A percentile compares a stretch with the other conserved stretches of the same genome.
Evolutionary conservation across 139 green algal species (phyloP).

Genomic region (Micractinium conductrix): DNA sequence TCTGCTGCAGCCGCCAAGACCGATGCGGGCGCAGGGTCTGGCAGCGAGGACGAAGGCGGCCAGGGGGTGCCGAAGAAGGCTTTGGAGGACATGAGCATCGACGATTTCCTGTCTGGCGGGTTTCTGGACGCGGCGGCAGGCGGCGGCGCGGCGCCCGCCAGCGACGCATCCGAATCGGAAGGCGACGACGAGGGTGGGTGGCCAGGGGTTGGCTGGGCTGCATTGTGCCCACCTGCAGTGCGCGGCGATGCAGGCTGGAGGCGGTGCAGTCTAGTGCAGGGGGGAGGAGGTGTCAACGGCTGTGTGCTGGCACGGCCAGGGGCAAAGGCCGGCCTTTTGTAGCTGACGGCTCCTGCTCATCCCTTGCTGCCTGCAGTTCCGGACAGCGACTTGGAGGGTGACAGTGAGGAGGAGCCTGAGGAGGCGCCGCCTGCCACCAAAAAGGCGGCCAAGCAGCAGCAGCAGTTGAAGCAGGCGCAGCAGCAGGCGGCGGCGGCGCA

Average conservation of each 20-base stretch:
- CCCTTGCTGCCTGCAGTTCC: neutral
- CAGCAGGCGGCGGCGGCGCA: neutral
- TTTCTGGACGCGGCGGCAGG: slow-evolving; percentile 20
- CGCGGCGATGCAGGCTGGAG: too few relatives aligned
- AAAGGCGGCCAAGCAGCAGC: slow-evolving; percentile 12
- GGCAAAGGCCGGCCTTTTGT: too few relatives aligned
- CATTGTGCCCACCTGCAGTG: too few relatives aligned
- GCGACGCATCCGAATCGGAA: neutral
- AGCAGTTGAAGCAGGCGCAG: neutral
- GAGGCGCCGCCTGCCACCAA: neutral
- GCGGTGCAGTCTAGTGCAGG: too few relatives aligned
- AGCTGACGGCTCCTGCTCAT: too few relatives aligned
- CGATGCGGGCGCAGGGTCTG: neutral
- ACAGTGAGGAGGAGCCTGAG: slow-evolving; percentile 2
- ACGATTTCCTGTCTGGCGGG: slow-evolving; percentile 42
- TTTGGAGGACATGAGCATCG: slow-evolving; percentile 44
- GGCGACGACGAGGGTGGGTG: neutral
- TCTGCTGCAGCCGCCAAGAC: neutral
- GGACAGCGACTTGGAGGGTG: neutral
- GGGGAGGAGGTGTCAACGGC: too few relatives aligned
- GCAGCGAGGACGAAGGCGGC: neutral
- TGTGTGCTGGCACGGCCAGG: too few relatives aligned
- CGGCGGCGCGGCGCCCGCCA: too few relatives aligned
- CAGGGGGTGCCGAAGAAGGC: slow-evolving; percentile 16
- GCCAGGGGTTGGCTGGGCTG: neutral